Base-by-base conservation (phyloP, 768 basidiomycete species). In the Ramaria rubella region DNA sequence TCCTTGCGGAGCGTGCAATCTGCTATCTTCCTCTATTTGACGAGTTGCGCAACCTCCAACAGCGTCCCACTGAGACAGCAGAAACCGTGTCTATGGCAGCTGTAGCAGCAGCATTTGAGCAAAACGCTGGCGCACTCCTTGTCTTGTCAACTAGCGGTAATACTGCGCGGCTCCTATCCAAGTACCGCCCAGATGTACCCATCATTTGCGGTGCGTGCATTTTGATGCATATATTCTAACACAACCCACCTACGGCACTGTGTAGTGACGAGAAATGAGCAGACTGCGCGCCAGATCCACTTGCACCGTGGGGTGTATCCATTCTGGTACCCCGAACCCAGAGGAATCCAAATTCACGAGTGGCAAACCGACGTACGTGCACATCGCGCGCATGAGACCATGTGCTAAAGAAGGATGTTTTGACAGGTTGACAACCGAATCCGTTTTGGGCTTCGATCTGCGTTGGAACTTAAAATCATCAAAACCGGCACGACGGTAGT, bases 71-170 rank as follows among this genome's bases (percentile, higher is more conserved):
- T 33, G 85, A 86, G 65, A 98, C 96, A 1, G 85, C 83, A 15
- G 96, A 99, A 79, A 98, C 96, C 4, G 87, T 98, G 40, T 94
- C 94, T 11, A 83, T 99, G 66, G 93, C 96, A 36, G 91, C 94
- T 38, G 96, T 97, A 23, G 89, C 95, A 45, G 95, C 96, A 59
- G 87, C 96, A 17, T 81, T 85, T 52, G 96, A 99, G 76, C 95
- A 98, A 71, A 83, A 86, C 62, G 96, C 96, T 24, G 85, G 87
- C 65, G 96, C 93, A 14, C 95, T 99, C 67, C 78, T 98, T 57
- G 95, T 99, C 55, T 78, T 99, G 55, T 97, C 96, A 36, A 98
- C 96, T 31, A 92, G 91, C 63, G 96, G 96, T 58, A 90, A 93
- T 74, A 95, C 94, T 58, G 92, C 95, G 23, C 90, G 95, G 61